phyloP scores from a whole-genome alignment of 345 rosid genomes.

The Lepidium aucheri region DNA sequence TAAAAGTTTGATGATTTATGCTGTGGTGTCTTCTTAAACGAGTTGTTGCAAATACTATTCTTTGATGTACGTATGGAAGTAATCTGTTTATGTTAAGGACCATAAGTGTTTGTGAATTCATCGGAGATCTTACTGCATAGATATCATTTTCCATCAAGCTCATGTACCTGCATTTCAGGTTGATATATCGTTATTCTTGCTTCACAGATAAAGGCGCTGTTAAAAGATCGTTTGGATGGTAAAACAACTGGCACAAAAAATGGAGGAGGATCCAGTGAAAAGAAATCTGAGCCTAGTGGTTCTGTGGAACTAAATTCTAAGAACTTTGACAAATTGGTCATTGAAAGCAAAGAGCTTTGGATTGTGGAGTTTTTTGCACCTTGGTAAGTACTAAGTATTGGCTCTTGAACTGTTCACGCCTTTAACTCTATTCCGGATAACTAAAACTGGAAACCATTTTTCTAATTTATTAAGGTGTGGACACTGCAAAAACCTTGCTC shows the following conservation, averaged over 20 bases:
- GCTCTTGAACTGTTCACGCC: background rate
- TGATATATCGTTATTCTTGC: background rate
- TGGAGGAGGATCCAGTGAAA: slow-evolving; percentile 51
- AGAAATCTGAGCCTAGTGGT: slow-evolving; percentile 60
- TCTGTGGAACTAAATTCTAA: slow-evolving; percentile 66
- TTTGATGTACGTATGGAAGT: no score
- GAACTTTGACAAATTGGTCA: slow-evolving; percentile 82
- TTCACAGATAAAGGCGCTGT: slow-evolving; percentile 59
- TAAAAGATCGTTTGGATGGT: slow-evolving; percentile 77
- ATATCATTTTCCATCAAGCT: background rate
- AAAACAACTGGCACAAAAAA: slow-evolving; percentile 62
- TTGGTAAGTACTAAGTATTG: slow-evolving; percentile 44
- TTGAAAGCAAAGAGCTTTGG: slow-evolving; percentile 90
- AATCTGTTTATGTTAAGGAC: no score
- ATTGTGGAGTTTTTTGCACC: slow-evolving; percentile 95
- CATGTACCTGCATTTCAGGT: background rate
- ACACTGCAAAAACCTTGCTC: slow-evolving; percentile 92
- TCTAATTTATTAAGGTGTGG: slow-evolving; percentile 58
- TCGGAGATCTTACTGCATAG: background rate
- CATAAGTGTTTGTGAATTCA: no score
- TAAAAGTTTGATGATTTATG: background rate
- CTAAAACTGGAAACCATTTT: background rate
- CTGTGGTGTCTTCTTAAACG: background rate
- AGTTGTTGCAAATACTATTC: background rate
- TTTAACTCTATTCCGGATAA: background rate